A percentile compares a stretch with the other conserved stretches of the same genome.
Evolutionary conservation across 1,139 yeast species (phyloP).

Genomic region (Zygoascus meyerae): DNA sequence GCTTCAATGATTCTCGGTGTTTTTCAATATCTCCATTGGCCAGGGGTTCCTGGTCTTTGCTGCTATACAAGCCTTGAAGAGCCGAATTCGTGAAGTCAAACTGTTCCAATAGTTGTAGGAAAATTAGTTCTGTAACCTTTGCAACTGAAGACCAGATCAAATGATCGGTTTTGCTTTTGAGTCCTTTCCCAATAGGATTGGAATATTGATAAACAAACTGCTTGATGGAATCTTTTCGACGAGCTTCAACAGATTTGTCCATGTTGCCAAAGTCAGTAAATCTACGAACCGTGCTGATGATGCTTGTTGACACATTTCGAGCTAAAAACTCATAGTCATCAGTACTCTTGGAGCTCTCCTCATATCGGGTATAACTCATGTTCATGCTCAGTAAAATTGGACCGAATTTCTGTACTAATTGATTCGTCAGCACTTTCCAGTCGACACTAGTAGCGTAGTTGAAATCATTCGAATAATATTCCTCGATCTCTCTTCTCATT

Average conservation of each 20-base stretch:
- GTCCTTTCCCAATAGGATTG: constrained; percentile 35
- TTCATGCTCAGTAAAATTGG: constrained; percentile 42
- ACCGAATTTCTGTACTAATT: constrained; percentile 45
- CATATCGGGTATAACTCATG: constrained; percentile 25
- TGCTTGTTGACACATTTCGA: constrained; percentile 33
- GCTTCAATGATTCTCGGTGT: constrained; percentile 18
- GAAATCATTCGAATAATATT: constrained; percentile 23
- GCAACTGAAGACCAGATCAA: constrained; percentile 45
- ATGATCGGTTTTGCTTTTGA: constrained; percentile 36
- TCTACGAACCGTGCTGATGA: constrained; percentile 41
- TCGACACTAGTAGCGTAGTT: constrained; percentile 41
- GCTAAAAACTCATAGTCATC: constrained; percentile 13
- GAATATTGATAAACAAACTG: constrained; percentile 42
- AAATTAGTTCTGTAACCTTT: constrained; percentile 35
- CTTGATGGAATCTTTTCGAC: constrained; percentile 25
- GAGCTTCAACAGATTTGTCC: constrained; percentile 13
- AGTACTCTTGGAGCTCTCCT: constrained; percentile 3
- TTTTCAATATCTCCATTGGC: constrained; percentile 10
- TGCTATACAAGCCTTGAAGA: constrained; percentile 6
- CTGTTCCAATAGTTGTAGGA: constrained; percentile 34
- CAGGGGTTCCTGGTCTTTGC: constrained; percentile 5
- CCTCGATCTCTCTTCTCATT: constrained; percentile 35
- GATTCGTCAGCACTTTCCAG: constrained; percentile 47
- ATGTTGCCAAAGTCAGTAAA: constrained; percentile 25
- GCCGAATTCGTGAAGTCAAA: constrained; percentile 24